Evolutionary conservation across 768 basidiomycete genomes (phyloP), one percentile per base, ranked within the genome.

Genomic region (Porpolomopsis calyptriformis): DNA sequence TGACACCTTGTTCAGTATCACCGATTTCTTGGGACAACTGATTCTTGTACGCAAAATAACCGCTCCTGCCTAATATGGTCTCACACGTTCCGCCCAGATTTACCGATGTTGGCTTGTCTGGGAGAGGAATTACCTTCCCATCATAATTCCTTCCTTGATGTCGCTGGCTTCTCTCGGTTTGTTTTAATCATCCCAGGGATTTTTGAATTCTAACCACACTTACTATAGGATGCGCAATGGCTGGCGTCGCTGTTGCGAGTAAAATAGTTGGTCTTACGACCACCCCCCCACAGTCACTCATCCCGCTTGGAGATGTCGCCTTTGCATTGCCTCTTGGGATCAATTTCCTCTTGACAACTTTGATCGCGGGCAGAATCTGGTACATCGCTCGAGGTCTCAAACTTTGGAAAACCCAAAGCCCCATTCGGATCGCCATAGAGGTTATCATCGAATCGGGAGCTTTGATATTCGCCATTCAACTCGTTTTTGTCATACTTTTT

Each of bases 91-190:
- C 33, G 18, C 18, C 4, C n/a, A 49, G 43, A 46, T 46, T 10
- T 70, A 69, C 45, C 70, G 71, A 24, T 69, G 66, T 54, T 72
- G 66, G 61, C 52, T 66, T 49, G 38, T 72, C 39, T 72, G 69
- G 67, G 59, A 52, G 1, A 54, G 49, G 40, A 64, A 60, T 34
- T 60, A 60, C 46, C 60, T 55, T 46, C 35, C 71, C 29, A 40
- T 63, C 22, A 31, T 65, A 19, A 38, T 69, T 1, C 70, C 69
- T 2, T 36, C 61, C 44, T 54, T 70, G 7, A 49, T 60, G 6
- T 55, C 69, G 1, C 10, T 68, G 9, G 55, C 49, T 5, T 59
- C 61, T 26, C 58, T 71, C 38, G 53, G 71, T 69, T 53, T 19
- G 66, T 41, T 3, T 31, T 8, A 2, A 20, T 34, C 7, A 29